A percentile compares a stretch with the other conserved stretches of the same genome.
Conservation (phyloP, 2,329 filamentous ascomycete genomes). For the Cylindrodendrum hubeiense region DNA sequence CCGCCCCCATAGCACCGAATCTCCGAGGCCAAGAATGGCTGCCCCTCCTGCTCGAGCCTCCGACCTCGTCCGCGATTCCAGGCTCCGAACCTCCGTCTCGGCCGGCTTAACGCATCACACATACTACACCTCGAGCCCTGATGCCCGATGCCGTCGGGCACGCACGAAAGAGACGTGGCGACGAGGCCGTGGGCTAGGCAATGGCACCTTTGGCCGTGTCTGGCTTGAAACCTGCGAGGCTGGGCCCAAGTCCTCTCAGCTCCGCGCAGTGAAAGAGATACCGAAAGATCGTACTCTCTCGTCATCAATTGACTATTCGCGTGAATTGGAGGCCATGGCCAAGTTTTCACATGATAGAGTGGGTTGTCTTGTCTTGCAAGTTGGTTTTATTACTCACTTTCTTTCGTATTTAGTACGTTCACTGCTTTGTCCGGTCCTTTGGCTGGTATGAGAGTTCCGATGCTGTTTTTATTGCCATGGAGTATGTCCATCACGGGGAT, state of each 20-base stretch:
- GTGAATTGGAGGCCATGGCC: neutral
- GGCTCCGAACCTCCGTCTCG: neutral
- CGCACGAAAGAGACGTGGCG: neutral
- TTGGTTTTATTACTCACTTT: neutral
- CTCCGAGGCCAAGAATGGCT: neutral
- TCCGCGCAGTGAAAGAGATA: neutral
- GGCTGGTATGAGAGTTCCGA: conserved; percentile 10
- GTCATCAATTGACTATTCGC: neutral
- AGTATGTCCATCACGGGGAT: neutral
- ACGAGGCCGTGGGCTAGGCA: neutral
- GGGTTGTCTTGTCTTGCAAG: neutral
- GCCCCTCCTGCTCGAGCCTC: neutral
- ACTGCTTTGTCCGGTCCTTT: conserved; percentile 1
- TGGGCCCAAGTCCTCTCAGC: neutral
- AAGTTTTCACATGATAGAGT: neutral
- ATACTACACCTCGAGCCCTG: neutral
- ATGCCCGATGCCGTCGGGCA: neutral
- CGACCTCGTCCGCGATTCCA: neutral
- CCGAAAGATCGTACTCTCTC: neutral
- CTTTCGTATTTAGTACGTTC: neutral
- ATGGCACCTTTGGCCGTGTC: neutral
- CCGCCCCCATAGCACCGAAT: no score
- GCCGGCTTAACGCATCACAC: neutral
- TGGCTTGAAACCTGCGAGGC: neutral
- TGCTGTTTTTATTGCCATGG: conserved; percentile 12